Base-by-base conservation (phyloP, 2,329 filamentous ascomycete genomes). In the Cercospora zeina region DNA sequence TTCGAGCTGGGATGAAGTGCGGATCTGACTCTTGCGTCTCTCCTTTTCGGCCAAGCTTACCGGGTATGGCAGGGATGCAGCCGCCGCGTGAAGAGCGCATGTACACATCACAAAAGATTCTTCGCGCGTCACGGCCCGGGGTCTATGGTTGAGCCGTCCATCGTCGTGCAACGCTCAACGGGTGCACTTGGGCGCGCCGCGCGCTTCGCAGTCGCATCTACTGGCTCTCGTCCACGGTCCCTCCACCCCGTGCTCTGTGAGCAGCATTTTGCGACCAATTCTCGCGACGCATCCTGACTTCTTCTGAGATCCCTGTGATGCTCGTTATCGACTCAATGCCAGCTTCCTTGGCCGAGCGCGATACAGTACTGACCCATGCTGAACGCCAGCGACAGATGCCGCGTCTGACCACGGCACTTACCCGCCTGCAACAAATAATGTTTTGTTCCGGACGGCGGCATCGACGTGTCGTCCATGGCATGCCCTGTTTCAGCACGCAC, bases 391-490 rank as follows among this genome's bases (percentile, higher is more conserved):
- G 61, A 36, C 54, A 53, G 36, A 51, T 31, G 59, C 58, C 37
- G 37, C 58, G 50, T 61, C 61, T 54, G 39, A 21, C 21, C 49
- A 57, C 54, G 54, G 56, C 45, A 31, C 36, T 31, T 49, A 11
- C 14, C 24, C 27, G 47, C 24, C 27, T 51, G 47, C 47, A 21
- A 51, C 47, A 51, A 51, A 30, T 33, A 33, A 51, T 16, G 24
- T 53, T 56, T 54, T 56, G 54, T 58, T 58, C 54, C 53, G 58
- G 45, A 53, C 53, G 53, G 53, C 53, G 50, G 58, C 53, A 57
- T 63, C 54, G 62, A 63, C 58, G 62, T 58, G 58, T 61, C 62
- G 34, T 45, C 51, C 45, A 50, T 49, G 19, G 27, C 27, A 49
- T 45, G 37, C 30, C 62, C 47, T 54, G 54, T 62, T 59, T 42